Percentiles rank a stretch among this genome's conserved stretches.
Conservation (phyloP, 164 flowering plant species). For the Saururus chinensis region DNA sequence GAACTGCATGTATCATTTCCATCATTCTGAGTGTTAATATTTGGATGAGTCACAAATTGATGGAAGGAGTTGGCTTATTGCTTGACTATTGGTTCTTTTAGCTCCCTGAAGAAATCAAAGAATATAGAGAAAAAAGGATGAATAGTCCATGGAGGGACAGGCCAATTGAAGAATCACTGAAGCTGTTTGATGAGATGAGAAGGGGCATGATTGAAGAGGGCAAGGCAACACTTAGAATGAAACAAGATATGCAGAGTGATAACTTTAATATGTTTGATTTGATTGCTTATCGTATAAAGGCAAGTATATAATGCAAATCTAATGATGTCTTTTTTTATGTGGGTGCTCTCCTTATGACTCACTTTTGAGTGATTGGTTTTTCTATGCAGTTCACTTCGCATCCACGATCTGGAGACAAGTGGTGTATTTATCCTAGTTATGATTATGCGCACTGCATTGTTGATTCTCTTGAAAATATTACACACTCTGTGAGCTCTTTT, state of each 20-base stretch:
- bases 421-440: constrained; percentile 98
- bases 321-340: constrained; percentile 1
- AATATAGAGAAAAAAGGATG: constrained; percentile 81
- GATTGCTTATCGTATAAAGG: constrained; percentile 98
- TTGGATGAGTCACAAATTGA: background rate
- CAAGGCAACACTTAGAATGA: constrained; percentile 94
- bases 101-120: constrained; percentile 90
- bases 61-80: background rate
- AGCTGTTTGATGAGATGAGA: constrained; percentile 87
- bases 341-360: background rate
- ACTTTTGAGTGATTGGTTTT: background rate
- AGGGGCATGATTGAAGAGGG: constrained; percentile 83
- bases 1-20: background rate
- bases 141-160: constrained; percentile 99
- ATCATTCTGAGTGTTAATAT: too few relatives aligned
- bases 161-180: constrained; percentile 79
- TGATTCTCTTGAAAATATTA: constrained; percentile 91
- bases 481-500: constrained; percentile 72
- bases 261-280: constrained; percentile 95
- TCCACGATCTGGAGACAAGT: constrained; percentile 94
- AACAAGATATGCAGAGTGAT: constrained; percentile 99
- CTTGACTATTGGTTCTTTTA: constrained; percentile 10
- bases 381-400: constrained; percentile 77
- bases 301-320: constrained; percentile 15
- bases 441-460: constrained; percentile 97